These are phyloP conservation scores for Aspergillus olivimuriae DNA, from an alignment of 495 filamentous ascomycete species.

Conservation along the genomic window DNA sequence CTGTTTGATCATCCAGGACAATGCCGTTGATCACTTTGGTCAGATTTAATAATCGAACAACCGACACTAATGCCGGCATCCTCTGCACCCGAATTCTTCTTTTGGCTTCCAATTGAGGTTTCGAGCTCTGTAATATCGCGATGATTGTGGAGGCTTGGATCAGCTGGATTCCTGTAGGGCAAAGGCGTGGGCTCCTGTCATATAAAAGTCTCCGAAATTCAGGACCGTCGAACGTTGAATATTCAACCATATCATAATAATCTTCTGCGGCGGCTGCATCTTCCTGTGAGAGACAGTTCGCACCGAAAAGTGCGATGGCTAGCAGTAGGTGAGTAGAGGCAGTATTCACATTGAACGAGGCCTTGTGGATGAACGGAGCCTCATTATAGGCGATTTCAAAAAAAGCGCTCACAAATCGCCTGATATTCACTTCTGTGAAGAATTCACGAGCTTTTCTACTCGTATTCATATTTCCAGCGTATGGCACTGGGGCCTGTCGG, in stretches of 20 bases:
- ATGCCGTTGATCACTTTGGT: not conserved
- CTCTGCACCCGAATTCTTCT: slow-evolving; percentile 1
- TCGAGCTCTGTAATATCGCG: not conserved
- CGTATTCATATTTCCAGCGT: not conserved
- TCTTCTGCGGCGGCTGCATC: not conserved
- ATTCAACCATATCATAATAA: not conserved
- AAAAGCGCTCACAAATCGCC: not conserved
- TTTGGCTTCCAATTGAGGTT: not conserved
- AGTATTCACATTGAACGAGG: not conserved
- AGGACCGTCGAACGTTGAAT: not conserved
- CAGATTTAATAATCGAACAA: slow-evolving; percentile 1
- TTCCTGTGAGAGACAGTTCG: not conserved
- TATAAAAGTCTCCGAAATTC: not conserved
- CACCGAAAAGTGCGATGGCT: not conserved
- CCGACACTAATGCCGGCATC: not conserved
- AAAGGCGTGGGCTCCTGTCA: not conserved
- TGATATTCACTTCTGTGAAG: not conserved
- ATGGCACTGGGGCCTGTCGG: not conserved
- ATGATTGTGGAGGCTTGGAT: slow-evolving; percentile 2
- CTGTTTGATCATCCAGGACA: not conserved
- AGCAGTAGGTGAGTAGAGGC: not conserved
- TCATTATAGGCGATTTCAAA: not conserved
- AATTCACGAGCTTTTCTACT: not conserved
- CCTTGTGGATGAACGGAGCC: not conserved
- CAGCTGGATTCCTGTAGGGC: not conserved